Base-by-base conservation (phyloP, 106 monocot genomes). In the Platanthera zijinensis region DNA sequence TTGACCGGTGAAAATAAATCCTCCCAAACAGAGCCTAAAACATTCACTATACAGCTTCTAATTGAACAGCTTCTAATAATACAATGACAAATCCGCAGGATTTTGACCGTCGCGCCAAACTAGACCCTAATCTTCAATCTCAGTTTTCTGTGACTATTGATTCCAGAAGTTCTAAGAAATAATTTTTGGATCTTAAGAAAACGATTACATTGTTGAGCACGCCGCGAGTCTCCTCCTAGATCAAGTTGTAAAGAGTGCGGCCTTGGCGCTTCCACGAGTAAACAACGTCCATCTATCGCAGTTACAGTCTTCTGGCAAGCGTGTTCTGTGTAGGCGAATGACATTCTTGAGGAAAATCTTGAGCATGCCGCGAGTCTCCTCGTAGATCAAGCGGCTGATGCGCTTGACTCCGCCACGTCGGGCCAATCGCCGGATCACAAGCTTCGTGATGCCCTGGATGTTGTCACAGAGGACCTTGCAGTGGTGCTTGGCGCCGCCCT, bases 401-500 rank as follows among this genome's bases (percentile, higher is more conserved):
- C 84, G 81, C 87, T 87, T 87, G 5, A 87, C 87, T 9, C 87
- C 84, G 10, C 87, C 87, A 6, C 87, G 79, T 28, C 87, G 77
- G 28, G 90, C 90, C 8, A 90, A 80, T 5, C 87, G 84, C 14
- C 90, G 85, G 74, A 90, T 90, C 71, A 87, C 90, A 7, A 87
- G 90, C 81, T 90, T 90, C 21, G 90, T 90, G 85, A 90, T 90
- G 75, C 90, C 90, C 79, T 87, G 90, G 78, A 90, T 90, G 87
- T 90, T 90, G 77, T 90, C 90, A 12, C 90, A 82, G 71, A 90
- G 90, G 3, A 90, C 90, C 85, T 90, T 90, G 45, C 84, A 78
- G 68, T 87, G 87, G 25, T 82, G 78, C 84, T 87, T 87, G 48
- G 87, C 87, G 1, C 84, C 87, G 7, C 87, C 87, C 84, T 87